Base-by-base conservation (phyloP, 2,329 filamentous ascomycete species). In the Cladosporium phlei region DNA sequence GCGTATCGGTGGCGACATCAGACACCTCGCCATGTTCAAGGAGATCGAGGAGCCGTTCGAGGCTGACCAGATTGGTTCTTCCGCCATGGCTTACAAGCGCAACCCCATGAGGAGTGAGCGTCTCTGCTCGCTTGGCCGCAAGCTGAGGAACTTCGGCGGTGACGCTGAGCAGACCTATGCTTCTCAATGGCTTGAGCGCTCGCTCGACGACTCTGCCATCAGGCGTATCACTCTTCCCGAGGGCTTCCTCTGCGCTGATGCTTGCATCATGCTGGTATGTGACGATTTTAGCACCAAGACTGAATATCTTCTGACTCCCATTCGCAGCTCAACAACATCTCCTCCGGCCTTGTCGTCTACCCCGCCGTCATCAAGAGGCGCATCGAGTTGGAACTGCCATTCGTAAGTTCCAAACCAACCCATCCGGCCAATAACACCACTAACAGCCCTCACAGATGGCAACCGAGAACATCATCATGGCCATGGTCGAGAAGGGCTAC, bases 11-110 rank as follows among this genome's bases (percentile, higher is more conserved):
- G 76, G 77, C 37, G 86, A 91, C 58, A 85, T 93, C 55, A 76
- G 86, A 38, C 83, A 87, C 61, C 72, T 91, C 38, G 83, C 84
- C 5, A 74, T 77, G 59, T 77, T 82, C 69, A 94, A 95, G 74
- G 88, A 94, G 66, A 73, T 93, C 49, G 89, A 94, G 62, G 86
- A 90, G 72, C 87, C 86, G 0, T 87, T 88, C 57, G 86, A 90
- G 69, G 81, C 80, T 58, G 78, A 82, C 55, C 88, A 94, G 69
- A 88, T 90, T 55, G 86, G 84, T 21, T 79, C 74, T 34, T 78
- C 73, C 38, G 81, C 81, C 6, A 78, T 79, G 76, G 81, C 82
- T 3, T 85, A 84, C 71, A 85, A 85, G 71, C 75, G 80, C 53
- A 75, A 75, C 66, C 62, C 72, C 64, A 66, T 82, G 78, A 66